Conservation (phyloP, 2,329 filamentous ascomycete genomes). For the Lecanicillium sp. region DNA sequence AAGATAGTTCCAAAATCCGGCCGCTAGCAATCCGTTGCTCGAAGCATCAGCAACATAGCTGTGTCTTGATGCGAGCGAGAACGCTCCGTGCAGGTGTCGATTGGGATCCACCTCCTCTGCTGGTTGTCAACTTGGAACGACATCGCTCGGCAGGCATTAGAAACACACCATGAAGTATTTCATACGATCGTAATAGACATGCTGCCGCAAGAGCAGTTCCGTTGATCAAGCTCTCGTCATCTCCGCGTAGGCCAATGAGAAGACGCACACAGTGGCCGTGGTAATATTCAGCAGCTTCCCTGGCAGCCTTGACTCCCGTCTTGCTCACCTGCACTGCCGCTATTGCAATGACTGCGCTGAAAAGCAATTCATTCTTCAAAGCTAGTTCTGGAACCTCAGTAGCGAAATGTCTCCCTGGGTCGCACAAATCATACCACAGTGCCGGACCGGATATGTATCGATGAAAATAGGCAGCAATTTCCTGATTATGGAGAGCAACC, state of each 20-base stretch:
- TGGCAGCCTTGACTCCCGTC: neutral
- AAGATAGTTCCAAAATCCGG: conserved; percentile 43
- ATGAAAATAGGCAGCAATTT: neutral
- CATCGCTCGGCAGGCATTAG: too few relatives aligned
- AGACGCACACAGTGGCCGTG: neutral
- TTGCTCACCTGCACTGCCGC: neutral
- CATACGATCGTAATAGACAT: neutral
- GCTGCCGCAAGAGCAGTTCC: conserved; percentile 1
- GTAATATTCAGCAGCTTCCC: neutral
- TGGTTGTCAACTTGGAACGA: neutral
- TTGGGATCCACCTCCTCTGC: conserved; percentile 32
- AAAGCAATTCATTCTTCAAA: neutral
- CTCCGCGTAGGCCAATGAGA: conserved; percentile 1
- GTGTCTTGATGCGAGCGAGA: conserved; percentile 29
- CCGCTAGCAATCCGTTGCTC: conserved; percentile 22
- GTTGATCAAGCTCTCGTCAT: neutral
- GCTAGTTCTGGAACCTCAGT: neutral
- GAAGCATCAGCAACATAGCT: conserved; percentile 14
- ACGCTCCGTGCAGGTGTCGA: conserved; percentile 36
- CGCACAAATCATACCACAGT: conserved; percentile 1
- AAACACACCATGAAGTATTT: too few relatives aligned
- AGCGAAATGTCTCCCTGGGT: neutral
- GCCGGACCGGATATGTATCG: neutral
- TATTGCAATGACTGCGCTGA: neutral
- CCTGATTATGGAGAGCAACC: neutral